Evolutionary conservation across 108 stramenopile species (phyloP).

Genomic region (Stephanodiscus minutulus): DNA sequence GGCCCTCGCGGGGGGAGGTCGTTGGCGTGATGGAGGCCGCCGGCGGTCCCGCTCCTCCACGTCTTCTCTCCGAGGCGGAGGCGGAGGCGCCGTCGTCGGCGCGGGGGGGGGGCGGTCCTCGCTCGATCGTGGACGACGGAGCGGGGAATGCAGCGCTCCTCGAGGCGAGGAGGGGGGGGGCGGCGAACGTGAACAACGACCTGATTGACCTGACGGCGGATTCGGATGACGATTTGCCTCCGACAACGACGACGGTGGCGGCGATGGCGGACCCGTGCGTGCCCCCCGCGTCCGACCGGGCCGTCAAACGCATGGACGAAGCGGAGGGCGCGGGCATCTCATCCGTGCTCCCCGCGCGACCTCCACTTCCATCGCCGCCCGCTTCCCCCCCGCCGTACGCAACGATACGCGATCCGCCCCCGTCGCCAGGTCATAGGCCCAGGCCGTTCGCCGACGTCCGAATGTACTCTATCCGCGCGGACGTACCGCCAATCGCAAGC

Average conservation of each 20-base stretch:
- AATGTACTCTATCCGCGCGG: conserved; percentile 15
- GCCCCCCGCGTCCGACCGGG: neutral
- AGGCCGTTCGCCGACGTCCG: conserved; percentile 24
- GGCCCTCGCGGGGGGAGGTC: neutral
- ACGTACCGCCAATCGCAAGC: conserved; percentile 17
- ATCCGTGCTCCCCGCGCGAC: neutral
- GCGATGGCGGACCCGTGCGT: neutral
- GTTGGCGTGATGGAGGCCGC: no score
- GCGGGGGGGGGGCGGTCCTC: no score
- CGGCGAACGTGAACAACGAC: neutral
- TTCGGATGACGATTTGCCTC: neutral
- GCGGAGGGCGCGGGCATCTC: neutral
- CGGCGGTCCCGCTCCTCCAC: no score
- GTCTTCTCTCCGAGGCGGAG: no score
- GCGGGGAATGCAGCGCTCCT: no score
- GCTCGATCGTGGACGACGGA: no score
- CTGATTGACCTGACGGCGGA: conserved; percentile 6
- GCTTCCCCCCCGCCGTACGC: conserved; percentile 21
- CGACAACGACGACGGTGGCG: neutral
- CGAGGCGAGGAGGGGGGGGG: no score
- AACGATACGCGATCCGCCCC: conserved; percentile 15
- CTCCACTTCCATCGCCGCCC: conserved; percentile 28
- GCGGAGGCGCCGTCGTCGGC: no score
- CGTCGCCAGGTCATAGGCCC: conserved; percentile 22
- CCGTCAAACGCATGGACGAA: neutral